A percentile compares a stretch with the other conserved stretches of the same genome.
phyloP scores from a whole-genome alignment of 352 stramenopile genomes.

The Phytophthora hybrid region DNA sequence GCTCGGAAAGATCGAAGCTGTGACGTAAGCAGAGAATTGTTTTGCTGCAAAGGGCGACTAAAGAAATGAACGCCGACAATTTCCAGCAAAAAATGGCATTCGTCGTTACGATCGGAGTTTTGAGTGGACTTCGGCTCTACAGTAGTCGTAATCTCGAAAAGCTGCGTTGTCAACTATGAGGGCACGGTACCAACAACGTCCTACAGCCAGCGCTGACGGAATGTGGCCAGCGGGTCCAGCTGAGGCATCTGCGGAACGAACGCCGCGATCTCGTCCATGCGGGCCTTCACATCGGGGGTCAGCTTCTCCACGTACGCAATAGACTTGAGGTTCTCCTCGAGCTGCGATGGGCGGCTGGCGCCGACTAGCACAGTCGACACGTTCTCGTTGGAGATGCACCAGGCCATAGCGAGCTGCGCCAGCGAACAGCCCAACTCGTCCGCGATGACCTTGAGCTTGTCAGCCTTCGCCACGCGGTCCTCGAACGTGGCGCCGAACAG shows the following conservation, averaged over 20 bases:
- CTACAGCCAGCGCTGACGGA: constrained; percentile 21
- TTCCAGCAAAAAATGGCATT: too few relatives aligned
- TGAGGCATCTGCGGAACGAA: constrained; percentile 18
- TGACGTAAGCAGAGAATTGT: too few relatives aligned
- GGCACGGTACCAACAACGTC: background rate
- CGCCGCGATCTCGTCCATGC: constrained; percentile 58
- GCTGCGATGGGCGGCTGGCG: constrained; percentile 44
- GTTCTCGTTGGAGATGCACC: constrained; percentile 60
- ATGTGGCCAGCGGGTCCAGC: constrained; percentile 21
- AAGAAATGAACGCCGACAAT: too few relatives aligned
- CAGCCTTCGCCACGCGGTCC: constrained; percentile 53
- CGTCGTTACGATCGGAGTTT: too few relatives aligned
- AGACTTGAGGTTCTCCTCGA: constrained; percentile 41
- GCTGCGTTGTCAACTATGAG: too few relatives aligned
- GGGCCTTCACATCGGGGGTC: constrained; percentile 56
- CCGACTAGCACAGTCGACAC: constrained; percentile 59
- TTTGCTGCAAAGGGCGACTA: too few relatives aligned
- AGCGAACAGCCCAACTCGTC: constrained; percentile 45
- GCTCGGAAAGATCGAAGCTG: too few relatives aligned
- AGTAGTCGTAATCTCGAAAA: too few relatives aligned
- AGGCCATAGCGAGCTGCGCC: constrained; percentile 40
- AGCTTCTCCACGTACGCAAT: constrained; percentile 48
- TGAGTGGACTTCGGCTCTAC: too few relatives aligned
- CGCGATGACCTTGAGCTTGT: constrained; percentile 47
- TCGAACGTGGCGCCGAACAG: constrained; percentile 25